Conservation (phyloP, 148 eudicot genomes). For the Camellia lanceoleosa region DNA sequence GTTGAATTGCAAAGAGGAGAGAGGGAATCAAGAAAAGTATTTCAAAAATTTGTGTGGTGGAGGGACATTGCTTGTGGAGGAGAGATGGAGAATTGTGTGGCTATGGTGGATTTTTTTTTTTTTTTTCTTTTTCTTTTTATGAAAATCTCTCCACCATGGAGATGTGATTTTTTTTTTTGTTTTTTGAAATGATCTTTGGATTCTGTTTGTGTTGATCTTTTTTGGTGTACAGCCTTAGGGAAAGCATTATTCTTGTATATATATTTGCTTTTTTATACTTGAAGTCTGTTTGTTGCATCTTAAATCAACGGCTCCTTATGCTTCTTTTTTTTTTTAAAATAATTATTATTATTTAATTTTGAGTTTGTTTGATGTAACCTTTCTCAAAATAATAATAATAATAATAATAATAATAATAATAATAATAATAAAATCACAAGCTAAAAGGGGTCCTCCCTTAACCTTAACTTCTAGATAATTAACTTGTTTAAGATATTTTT, state of each 20-base stretch:
- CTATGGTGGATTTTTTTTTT: not conserved
- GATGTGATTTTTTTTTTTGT: not conserved
- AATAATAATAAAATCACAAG: too few relatives aligned
- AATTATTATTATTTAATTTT: too few relatives aligned
- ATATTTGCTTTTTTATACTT: too few relatives aligned
- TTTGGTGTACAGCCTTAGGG: not conserved
- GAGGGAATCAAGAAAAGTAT: constrained; percentile 6
- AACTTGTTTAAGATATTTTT: too few relatives aligned
- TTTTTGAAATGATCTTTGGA: not conserved
- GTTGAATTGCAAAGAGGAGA: not conserved
- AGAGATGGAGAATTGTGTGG: not conserved
- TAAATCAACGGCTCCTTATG: too few relatives aligned
- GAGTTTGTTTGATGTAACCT: too few relatives aligned
- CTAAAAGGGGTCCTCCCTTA: too few relatives aligned
- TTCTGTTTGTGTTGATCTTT: not conserved
- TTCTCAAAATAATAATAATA: too few relatives aligned
- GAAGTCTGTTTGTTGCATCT: too few relatives aligned
- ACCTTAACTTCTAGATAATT: too few relatives aligned
- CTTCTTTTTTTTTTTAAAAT: too few relatives aligned
- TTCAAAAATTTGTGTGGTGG: not conserved
- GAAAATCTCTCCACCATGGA: constrained; percentile 1
- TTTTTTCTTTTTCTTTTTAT: not conserved
- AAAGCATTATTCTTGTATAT: not conserved
- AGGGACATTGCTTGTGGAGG: not conserved
- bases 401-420: too few relatives aligned